Conservation (phyloP, 495 filamentous ascomycete genomes). For the Aspergillus ostianus region DNA sequence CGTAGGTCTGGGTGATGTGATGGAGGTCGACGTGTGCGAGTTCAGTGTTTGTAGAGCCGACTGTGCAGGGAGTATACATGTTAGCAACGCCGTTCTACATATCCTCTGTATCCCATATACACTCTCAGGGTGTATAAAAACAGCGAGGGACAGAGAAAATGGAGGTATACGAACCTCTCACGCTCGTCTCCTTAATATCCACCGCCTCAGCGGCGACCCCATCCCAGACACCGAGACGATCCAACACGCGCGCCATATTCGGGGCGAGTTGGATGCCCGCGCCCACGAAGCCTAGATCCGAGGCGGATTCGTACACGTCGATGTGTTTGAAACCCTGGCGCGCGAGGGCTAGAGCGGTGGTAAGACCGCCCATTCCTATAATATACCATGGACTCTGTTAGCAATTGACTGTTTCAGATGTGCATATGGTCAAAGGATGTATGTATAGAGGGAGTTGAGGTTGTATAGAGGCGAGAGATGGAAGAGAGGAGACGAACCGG, state of each 20-base stretch:
- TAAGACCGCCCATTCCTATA: slow-evolving; percentile 74
- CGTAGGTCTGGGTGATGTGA: slow-evolving; percentile 66
- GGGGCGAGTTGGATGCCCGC: slow-evolving; percentile 81
- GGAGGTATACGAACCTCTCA: slow-evolving; percentile 48
- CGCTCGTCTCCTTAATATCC: slow-evolving; percentile 51
- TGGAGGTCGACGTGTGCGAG: slow-evolving; percentile 67
- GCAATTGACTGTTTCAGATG: no score
- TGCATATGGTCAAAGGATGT: no score
- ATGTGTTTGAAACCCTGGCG: slow-evolving; percentile 71
- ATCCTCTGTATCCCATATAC: no score
- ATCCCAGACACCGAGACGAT: slow-evolving; percentile 65
- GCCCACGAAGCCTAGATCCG: slow-evolving; percentile 76
- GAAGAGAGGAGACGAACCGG: slow-evolving; percentile 25
- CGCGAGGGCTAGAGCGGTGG: slow-evolving; percentile 68
- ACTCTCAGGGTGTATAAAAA: background rate
- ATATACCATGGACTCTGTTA: background rate
- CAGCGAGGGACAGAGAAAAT: no score
- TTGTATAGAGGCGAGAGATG: background rate
- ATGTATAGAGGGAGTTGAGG: no score
- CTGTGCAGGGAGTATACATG: slow-evolving; percentile 28
- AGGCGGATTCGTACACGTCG: slow-evolving; percentile 69
- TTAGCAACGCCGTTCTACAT: no score
- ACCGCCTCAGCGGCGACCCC: slow-evolving; percentile 64
- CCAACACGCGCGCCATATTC: slow-evolving; percentile 74
- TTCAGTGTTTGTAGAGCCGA: slow-evolving; percentile 64